Evolutionary conservation across 129 eudicot species (phyloP).

Genomic region (Artemisia tridentata): DNA sequence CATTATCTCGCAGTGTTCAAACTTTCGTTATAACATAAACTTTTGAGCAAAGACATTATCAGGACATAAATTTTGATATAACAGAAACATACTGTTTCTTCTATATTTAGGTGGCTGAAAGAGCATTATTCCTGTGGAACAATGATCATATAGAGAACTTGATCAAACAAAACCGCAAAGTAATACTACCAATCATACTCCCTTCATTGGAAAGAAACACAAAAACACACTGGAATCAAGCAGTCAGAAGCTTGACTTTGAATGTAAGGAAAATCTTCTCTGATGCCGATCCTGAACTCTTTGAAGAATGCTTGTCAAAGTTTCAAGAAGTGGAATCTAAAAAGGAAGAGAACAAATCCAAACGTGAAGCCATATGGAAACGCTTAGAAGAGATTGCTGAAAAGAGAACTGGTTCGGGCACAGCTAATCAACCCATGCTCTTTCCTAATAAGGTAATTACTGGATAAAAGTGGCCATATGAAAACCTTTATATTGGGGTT

Average conservation of each 20-base stretch:
- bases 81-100: constrained; percentile 2
- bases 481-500: constrained; percentile 6
- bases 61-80: not conserved
- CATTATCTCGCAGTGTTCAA: not conserved
- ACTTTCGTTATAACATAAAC: not conserved
- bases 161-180: constrained; percentile 75
- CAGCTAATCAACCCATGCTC: constrained; percentile 36
- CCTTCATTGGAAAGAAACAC: constrained; percentile 76
- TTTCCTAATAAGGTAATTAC: constrained; percentile 35
- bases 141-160: constrained; percentile 76
- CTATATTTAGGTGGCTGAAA: constrained; percentile 67
- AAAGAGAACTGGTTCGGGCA: constrained; percentile 38
- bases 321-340: constrained; percentile 60
- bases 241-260: constrained; percentile 64
- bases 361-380: constrained; percentile 68
- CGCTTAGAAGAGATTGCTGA: constrained; percentile 70
- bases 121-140: constrained; percentile 84
- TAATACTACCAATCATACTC: constrained; percentile 67
- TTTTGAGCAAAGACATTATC: too few species aligned
- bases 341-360: constrained; percentile 49
- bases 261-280: constrained; percentile 74
- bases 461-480: constrained; percentile 25
- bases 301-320: constrained; percentile 66
- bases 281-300: constrained; percentile 64
- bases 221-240: constrained; percentile 76